Evolutionary conservation across 1,139 yeast genomes (phyloP), one percentile per base, ranked within the genome.

Genomic region (Meyerozyma smithsonii): DNA sequence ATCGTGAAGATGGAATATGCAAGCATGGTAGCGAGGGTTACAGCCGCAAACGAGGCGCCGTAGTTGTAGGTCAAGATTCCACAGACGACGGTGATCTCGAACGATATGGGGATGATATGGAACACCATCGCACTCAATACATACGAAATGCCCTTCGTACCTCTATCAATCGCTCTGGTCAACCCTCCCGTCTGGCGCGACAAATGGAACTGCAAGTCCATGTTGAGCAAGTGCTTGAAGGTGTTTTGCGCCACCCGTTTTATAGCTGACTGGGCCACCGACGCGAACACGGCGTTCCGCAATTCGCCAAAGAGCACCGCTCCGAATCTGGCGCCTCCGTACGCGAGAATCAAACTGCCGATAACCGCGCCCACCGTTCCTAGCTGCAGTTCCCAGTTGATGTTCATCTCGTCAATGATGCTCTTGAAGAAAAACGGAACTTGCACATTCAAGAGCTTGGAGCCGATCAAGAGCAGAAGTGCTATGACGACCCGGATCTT

Each of bases 51-150:
- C 20, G 84, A 72, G 8, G 77, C 63, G 16, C 99, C 99, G 56
- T 88, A 92, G 58, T 90, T 92, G 61, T 89, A 92, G 8, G 96
- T 86, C 51, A 92, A 69, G 35, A 92, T 86, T 42, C 97, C 96
- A 60, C 97, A 87, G 6, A 92, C 99, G 44, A 92, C 81, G 4
- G 86, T 74, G 39, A 92, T 92, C 61, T 92, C 99, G 58, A 92
- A 84, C 1, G 95, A 74, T 28, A 92, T 84, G 5, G 99, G 99
- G 35, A 92, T 72, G 23, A 92, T 90, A 58, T 94, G 98, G 66
- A 92, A 92, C 11, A 94, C 96, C 96, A 92, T 86, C 3, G 98
- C 96, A 32, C 87, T 81, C 39, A 92, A 68, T 5, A 92, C 97
- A 54, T 85, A 90, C 18, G 95, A 84, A 39, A 92, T 92, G 63